Evolutionary conservation across 148 eudicot species (phyloP).

Genomic region (Euryodendron excelsum): DNA sequence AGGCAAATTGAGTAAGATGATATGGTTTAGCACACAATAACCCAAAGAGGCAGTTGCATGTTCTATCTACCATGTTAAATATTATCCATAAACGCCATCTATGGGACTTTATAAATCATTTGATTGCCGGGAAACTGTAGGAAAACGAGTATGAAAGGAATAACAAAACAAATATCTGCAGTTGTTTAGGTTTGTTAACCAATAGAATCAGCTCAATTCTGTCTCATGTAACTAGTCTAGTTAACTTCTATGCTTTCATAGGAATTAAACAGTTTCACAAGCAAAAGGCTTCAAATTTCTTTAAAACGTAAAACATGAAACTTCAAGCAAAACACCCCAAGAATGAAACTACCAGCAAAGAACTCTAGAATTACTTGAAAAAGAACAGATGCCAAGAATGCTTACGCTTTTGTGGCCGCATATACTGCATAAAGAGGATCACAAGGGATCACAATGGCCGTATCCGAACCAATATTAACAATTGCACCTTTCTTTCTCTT

Average conservation of each 20-base stretch:
- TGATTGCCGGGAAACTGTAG: neutral
- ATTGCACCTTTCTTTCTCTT: slow-evolving; percentile 65
- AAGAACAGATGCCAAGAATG: neutral
- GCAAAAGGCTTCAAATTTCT: neutral
- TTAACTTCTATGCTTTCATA: neutral
- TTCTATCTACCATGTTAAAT: neutral
- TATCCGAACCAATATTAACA: slow-evolving; percentile 73
- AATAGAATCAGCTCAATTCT: neutral
- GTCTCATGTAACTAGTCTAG: neutral
- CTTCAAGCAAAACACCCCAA: neutral
- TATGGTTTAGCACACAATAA: neutral
- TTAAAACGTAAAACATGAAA: neutral
- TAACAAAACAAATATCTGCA: neutral
- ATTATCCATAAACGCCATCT: neutral
- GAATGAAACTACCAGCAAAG: neutral
- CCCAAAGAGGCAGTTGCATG: neutral
- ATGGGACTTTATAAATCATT: neutral
- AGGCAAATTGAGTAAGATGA: neutral
- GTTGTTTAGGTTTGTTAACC: neutral
- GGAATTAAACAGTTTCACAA: neutral
- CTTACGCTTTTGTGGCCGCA: slow-evolving; percentile 82
- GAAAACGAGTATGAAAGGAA: neutral
- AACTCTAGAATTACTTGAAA: neutral
- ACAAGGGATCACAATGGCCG: slow-evolving; percentile 64
- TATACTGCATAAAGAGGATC: slow-evolving; percentile 68